Evolutionary conservation across 1,139 yeast genomes (phyloP), one percentile per base, ranked within the genome.

Genomic region (Candida dubliniensis): DNA sequence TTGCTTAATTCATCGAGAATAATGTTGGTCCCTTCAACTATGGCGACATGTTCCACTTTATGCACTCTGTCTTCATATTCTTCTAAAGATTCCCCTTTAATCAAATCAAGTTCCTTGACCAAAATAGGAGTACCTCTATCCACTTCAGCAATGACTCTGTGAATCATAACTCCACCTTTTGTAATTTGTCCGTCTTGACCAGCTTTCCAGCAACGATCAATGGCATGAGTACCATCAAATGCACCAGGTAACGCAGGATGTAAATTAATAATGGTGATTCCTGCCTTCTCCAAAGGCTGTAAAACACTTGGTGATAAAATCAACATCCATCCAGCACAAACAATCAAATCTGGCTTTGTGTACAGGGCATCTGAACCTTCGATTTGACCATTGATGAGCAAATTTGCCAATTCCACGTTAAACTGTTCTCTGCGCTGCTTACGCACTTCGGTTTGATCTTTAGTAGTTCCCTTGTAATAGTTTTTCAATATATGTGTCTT

Each of bases 261-360:
- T 48, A 93, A 71, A 60, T 93, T 93, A 58, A 93, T 90, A 50
- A 93, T 90, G 26, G 90, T 86, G 29, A 90, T 77, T 1, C 77
- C 73, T 3, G 77, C 80, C 8, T 74, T 63, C 43, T 74, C 81
- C 38, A 91, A 67, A 2, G 93, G 91, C 38, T 72, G 69, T 51
- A 93, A 71, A 49, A 88, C 89, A 13, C 79, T 73, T 2, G 90
- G 84, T 1, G 96, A 86, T 51, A 93, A 74, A 48, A 93, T 93
- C 46, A 93, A 77, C 93, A 93, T 85, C 98, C 99, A 93, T 2
- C 99, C 99, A 8, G 99, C 99, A 68, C 99, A 93, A 7, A 93
- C 97, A 39, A 93, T 82, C 52, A 93, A 73, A 53, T 86, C 87
- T 2, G 99, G 98, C 54, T 71, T 70, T 35, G 63, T 65, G 47